A percentile compares a stretch with the other conserved stretches of the same genome.
These are phyloP conservation scores for Gymnopilus junonius DNA, from an alignment of 768 basidiomycete genomes.

Conservation along the genomic window DNA sequence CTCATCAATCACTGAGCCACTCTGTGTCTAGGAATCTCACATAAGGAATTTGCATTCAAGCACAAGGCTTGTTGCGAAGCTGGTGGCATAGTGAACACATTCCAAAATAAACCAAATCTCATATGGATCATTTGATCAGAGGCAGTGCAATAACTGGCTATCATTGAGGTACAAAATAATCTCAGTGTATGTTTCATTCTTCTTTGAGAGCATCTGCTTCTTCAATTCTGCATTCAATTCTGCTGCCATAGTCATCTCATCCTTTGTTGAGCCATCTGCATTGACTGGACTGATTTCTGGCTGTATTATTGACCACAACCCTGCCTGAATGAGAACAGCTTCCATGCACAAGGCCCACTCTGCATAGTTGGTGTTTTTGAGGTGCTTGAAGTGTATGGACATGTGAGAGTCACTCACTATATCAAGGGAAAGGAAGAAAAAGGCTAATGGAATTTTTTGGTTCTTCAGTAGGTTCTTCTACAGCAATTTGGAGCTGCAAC, in stretches of 20 bases:
- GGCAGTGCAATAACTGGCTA: constrained; percentile 28
- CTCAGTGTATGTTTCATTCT: constrained; percentile 27
- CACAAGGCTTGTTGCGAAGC: constrained; percentile 25
- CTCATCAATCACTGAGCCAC: background rate
- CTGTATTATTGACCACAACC: constrained; percentile 19
- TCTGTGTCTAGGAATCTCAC: background rate
- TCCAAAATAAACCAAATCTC: constrained; percentile 28
- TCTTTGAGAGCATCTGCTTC: constrained; percentile 29
- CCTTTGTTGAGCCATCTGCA: background rate
- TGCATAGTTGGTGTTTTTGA: constrained; percentile 27
- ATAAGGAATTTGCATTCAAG: too few species aligned
- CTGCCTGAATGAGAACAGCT: constrained; percentile 20
- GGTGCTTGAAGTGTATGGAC: constrained; percentile 18
- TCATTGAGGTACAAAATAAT: constrained; percentile 30
- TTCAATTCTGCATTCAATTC: constrained; percentile 4
- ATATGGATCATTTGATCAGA: constrained; percentile 24
- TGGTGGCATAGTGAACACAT: constrained; percentile 23
- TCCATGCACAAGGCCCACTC: constrained; percentile 30
- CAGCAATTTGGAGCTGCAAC: too few species aligned
- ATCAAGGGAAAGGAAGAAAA: too few species aligned
- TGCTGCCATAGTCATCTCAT: background rate
- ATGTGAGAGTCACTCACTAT: too few species aligned
- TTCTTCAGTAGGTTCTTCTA: too few species aligned
- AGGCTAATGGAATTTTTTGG: too few species aligned
- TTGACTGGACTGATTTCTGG: too few species aligned